phyloP scores from a whole-genome alignment of 2,329 filamentous ascomycete species.

The Emmonsiellopsis sp. region DNA sequence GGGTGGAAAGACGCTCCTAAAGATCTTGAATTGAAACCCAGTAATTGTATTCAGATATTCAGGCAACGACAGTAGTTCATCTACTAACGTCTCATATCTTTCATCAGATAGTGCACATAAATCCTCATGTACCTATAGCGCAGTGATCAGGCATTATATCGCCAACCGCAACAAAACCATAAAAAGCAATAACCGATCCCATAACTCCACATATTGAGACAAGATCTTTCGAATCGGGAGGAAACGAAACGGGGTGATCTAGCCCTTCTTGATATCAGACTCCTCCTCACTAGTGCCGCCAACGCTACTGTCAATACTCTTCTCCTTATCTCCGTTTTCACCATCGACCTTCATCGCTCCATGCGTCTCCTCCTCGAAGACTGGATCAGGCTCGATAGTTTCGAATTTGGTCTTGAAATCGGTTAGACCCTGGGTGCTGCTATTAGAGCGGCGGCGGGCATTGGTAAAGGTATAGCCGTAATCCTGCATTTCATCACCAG shows the following conservation, averaged over 20 bases:
- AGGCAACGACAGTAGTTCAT: background rate
- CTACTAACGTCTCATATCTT: background rate
- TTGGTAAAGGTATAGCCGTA: conserved; percentile 77
- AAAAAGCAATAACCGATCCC: background rate
- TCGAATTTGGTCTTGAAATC: conserved; percentile 98
- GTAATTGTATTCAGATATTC: background rate
- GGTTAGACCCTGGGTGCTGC: conserved; percentile 62
- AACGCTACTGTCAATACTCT: conserved; percentile 3
- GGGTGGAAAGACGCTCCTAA: too few relatives aligned
- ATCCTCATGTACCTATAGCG: background rate
- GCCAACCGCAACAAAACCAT: background rate
- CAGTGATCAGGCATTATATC: background rate
- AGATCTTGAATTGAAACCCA: too few relatives aligned
- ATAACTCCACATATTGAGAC: background rate
- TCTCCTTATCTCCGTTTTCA: conserved; percentile 22
- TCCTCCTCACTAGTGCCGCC: conserved; percentile 5
- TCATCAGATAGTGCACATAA: background rate
- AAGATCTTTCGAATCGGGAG: background rate
- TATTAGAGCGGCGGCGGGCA: conserved; percentile 85
- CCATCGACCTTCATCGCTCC: conserved; percentile 51
- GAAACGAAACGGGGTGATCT: background rate
- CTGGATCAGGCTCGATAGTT: conserved; percentile 74
- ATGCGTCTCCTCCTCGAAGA: conserved; percentile 81
- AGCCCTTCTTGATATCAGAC: conserved; percentile 1
- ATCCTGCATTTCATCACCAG: conserved; percentile 77